Base-by-base conservation (phyloP, 2,329 filamentous ascomycete species). In the Ascochyta viciae-villosae region DNA sequence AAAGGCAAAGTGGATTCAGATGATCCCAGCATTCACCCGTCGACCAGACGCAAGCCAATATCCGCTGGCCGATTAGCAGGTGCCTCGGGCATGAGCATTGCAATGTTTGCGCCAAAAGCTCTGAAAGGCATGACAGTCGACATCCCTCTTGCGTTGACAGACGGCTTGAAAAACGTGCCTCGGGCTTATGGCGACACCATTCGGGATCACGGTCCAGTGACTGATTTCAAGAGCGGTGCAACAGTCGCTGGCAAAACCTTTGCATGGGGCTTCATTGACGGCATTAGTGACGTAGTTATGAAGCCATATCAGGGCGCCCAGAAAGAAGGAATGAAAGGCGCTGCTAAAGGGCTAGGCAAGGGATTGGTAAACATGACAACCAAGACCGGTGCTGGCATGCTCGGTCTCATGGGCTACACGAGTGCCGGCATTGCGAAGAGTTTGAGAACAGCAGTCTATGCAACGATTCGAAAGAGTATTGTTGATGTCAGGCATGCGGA, bases 131-230 rank as follows among this genome's bases (percentile, higher is more conserved):
- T 66, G 1, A 45, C 27, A 9, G 68, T 93, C 80, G 90, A 95
- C 68, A 87, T 96, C 57, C 90, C 89, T 43, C 76, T 96, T 27
- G 89, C 89, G 0, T 75, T 95, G 29, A 89, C 91, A 1, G 88
- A 88, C 72, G 92, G 92, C 0, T 93, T 96, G 71, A 88, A 92
- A 68, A 95, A 96, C 66, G 87, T 89, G 4, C 92, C 92, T 1
- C 86, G 84, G 61, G 78, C 94, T 0, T 96, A 95, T 68, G 89
- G 92, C 41, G 92, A 96, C 64, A 85, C 88, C 1, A 85, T 95
- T 1, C 83, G 90, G 5, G 87, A 88, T 4, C 77, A 83, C 1
- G 88, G 90, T 48, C 89, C 89, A 61, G 89, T 96, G 4, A 91
- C 89, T 0, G 88, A 86, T 39, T 79, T 95, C 42, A 82, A 83